phyloP scores from a whole-genome alignment of 495 filamentous ascomycete species.

The Penicillium alfredii region DNA sequence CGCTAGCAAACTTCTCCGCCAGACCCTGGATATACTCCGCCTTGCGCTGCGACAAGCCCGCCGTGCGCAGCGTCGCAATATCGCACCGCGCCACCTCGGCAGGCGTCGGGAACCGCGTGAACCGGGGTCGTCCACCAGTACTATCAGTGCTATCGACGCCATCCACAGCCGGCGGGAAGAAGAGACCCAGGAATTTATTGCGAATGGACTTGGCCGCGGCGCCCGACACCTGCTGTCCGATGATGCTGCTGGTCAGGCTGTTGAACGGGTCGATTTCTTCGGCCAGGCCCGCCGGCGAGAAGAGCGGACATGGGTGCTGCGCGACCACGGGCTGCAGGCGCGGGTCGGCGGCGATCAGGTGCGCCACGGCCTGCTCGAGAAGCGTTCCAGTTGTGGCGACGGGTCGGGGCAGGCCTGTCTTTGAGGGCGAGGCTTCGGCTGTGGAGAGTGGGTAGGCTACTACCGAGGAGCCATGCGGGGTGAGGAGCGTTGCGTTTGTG shows the following conservation, averaged over 20 bases:
- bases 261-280: constrained; percentile 86
- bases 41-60: constrained; percentile 85
- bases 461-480: constrained; percentile 67
- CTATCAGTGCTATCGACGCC: no score
- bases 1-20: constrained; percentile 68
- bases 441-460: constrained; percentile 47
- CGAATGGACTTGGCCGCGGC: constrained; percentile 86
- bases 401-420: constrained; percentile 40
- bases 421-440: constrained; percentile 54
- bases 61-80: constrained; percentile 65
- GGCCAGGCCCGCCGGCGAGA: constrained; percentile 73
- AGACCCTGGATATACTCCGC: constrained; percentile 89
- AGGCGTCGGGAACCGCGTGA: constrained; percentile 65
- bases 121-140: constrained; percentile 9
- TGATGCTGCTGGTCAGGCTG: constrained; percentile 76
- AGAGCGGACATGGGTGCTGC: constrained; percentile 67
- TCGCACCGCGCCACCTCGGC: constrained; percentile 55
- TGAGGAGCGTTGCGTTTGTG: constrained; percentile 73
- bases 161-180: no score
- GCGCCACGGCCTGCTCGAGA: constrained; percentile 69
- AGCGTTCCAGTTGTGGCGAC: constrained; percentile 65
- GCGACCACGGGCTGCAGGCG: constrained; percentile 69
- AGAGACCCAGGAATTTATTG: constrained; percentile 75
- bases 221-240: constrained; percentile 92
- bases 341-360: constrained; percentile 70